A percentile compares a stretch with the other conserved stretches of the same genome.
These are phyloP conservation scores for Colletotrichum camelliae DNA, from an alignment of 2,329 filamentous ascomycete genomes.

Conservation along the genomic window DNA sequence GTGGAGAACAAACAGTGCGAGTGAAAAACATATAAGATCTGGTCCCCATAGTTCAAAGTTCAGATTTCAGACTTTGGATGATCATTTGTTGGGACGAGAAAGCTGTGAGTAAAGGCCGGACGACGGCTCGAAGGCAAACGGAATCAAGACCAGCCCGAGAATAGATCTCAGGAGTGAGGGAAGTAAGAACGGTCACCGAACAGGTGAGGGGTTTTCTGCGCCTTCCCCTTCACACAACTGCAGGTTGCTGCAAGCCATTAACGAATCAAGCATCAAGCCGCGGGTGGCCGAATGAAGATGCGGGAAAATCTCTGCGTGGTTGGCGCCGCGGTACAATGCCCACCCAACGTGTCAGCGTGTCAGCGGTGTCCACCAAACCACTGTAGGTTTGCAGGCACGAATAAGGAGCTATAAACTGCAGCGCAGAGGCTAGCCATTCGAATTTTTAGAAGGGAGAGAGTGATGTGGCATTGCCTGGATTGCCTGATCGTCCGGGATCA, in stretches of 20 bases:
- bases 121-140: background rate
- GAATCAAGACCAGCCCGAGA: background rate
- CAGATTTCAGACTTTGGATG: background rate
- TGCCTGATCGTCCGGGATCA: conserved; percentile 24
- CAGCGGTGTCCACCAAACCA: conserved; percentile 1
- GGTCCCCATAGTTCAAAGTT: background rate
- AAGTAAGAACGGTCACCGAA: background rate
- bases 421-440: background rate
- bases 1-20: background rate
- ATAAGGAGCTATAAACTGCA: background rate
- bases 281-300: background rate
- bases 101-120: background rate
- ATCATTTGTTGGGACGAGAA: background rate
- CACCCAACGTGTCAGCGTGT: background rate
- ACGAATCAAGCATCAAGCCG: background rate
- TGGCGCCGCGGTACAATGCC: background rate
- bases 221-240: background rate
- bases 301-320: conserved; percentile 2
- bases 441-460: background rate
- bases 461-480: conserved; percentile 18
- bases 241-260: background rate
- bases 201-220: background rate
- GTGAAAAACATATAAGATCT: background rate
- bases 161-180: background rate
- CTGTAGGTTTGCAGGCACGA: conserved; percentile 9